Evolutionary conservation across 2,329 filamentous ascomycete genomes (phyloP).

Genomic region (Tolypocladium amazonense): DNA sequence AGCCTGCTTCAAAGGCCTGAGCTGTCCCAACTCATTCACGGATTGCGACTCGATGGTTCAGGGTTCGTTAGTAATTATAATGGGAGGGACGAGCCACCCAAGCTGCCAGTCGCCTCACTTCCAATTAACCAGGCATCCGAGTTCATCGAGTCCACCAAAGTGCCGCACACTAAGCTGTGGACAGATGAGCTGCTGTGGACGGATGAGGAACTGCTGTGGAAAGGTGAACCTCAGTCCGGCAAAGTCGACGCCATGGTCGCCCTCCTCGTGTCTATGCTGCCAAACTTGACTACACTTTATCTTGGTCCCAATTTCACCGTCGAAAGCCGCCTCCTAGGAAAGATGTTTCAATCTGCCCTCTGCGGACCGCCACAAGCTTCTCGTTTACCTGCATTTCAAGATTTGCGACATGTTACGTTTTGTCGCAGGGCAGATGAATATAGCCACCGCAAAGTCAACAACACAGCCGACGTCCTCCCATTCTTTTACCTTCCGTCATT

Average conservation of each 20-base stretch:
- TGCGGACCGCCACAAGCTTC: not conserved
- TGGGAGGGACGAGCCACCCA: not conserved
- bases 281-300: conserved; percentile 1
- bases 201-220: not conserved
- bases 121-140: not conserved
- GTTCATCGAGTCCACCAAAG: not conserved
- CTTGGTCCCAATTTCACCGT: conserved; percentile 1
- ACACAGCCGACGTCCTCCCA: conserved; percentile 1
- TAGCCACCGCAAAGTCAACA: not conserved
- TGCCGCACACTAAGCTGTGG: not conserved
- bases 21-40: not conserved
- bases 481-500: conserved; percentile 5
- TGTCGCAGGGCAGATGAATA: not conserved
- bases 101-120: not conserved
- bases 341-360: conserved; percentile 1
- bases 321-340: not conserved
- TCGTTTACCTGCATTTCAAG: not conserved
- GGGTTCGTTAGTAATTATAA: not conserved
- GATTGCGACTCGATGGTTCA: not conserved
- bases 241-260: conserved; percentile 3
- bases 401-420: not conserved
- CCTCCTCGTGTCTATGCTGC: not conserved
- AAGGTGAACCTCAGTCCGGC: not conserved
- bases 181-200: not conserved
- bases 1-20: not conserved